Conservation (phyloP, 257 asterid species). For the Jacaranda mimosifolia region DNA sequence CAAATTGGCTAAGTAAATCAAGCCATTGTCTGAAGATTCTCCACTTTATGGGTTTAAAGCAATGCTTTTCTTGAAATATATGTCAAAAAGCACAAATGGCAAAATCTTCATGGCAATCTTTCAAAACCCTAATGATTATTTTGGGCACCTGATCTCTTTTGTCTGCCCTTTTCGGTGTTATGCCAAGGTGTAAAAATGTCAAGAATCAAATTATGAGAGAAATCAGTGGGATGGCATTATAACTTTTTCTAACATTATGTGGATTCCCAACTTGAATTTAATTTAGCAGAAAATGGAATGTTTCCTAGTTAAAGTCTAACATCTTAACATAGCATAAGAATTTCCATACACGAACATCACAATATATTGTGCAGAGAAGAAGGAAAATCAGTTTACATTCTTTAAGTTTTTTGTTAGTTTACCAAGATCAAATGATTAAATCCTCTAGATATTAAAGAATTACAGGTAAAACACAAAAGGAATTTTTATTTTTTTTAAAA, state of each 20-base stretch:
- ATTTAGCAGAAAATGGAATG: background rate
- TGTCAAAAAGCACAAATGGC: conserved; percentile 26
- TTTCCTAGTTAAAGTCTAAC: too few species aligned
- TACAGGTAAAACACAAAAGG: background rate
- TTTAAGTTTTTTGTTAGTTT: background rate
- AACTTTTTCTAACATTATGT: too few species aligned
- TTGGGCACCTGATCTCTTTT: background rate
- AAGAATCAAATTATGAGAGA: conserved; percentile 2
- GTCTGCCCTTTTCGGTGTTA: background rate
- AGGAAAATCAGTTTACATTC: background rate
- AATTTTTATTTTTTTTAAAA: too few species aligned
- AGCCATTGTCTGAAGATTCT: conserved; percentile 25
- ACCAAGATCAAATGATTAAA: background rate
- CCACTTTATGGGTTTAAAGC: conserved; percentile 4
- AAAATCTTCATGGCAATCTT: conserved; percentile 24
- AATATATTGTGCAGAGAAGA: background rate
- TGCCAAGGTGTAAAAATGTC: conserved; percentile 1
- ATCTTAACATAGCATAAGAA: too few species aligned
- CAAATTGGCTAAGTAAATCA: background rate
- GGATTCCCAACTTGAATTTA: background rate
- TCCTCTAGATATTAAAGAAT: background rate
- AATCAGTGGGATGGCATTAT: background rate
- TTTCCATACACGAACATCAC: too few species aligned
- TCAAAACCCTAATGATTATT: conserved; percentile 13
- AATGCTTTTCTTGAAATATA: conserved; percentile 4